Conservation (phyloP, 2,329 filamentous ascomycete species). For the Cyphellophora attinorum region DNA sequence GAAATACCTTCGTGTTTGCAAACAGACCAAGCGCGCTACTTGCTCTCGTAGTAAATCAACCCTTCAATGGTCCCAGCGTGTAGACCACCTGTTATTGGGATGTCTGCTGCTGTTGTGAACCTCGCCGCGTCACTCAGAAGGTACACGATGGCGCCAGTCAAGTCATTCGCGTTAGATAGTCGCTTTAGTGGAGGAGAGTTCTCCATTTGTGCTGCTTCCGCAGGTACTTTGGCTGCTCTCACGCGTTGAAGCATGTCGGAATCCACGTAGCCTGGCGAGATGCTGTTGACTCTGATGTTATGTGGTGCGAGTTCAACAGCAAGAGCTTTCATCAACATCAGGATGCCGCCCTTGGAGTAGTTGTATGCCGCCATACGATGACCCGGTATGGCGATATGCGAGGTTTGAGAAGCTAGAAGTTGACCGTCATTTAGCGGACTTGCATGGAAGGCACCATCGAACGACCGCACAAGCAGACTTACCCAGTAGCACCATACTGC, state of each 20-base stretch:
- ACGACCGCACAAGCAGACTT: constrained; percentile 8
- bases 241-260: constrained; percentile 27
- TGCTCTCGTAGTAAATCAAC: not conserved
- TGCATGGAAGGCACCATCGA: too few species aligned
- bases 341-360: constrained; percentile 34
- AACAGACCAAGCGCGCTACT: too few species aligned
- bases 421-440: too few species aligned
- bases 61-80: constrained; percentile 6
- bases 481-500: constrained; percentile 12
- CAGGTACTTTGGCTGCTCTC: constrained; percentile 55
- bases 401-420: constrained; percentile 22
- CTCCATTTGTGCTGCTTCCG: constrained; percentile 80
- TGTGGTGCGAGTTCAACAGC: constrained; percentile 28
- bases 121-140: constrained; percentile 35
- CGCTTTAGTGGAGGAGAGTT: constrained; percentile 81
- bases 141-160: constrained; percentile 33
- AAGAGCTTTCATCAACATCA: constrained; percentile 30
- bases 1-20: too few species aligned
- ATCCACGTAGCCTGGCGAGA: constrained; percentile 23
- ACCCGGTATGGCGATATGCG: constrained; percentile 27
- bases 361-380: constrained; percentile 34
- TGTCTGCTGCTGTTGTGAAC: constrained; percentile 35
- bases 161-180: constrained; percentile 23
- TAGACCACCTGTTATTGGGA: constrained; percentile 36
- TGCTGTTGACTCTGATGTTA: constrained; percentile 22